These are phyloP conservation scores for Ustilago crameri DNA, from an alignment of 1,284 basidiomycete species.

Conservation along the genomic window DNA sequence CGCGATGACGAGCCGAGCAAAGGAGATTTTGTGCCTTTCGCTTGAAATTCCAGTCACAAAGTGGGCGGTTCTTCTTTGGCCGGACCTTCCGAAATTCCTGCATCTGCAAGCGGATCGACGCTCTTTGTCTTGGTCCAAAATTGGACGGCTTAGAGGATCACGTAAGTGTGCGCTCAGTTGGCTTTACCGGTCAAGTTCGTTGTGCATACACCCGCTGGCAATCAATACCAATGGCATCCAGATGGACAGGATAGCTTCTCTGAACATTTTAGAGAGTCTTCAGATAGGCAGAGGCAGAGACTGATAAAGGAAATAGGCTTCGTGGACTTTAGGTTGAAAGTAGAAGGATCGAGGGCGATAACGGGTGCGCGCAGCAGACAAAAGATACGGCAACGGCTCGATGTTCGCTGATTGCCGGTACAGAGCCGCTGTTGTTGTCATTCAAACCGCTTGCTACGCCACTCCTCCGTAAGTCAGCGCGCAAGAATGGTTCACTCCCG, in stretches of 20 bases:
- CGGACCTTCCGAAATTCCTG: constrained; percentile 1
- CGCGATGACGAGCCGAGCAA: constrained; percentile 21
- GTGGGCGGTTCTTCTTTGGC: too few species aligned
- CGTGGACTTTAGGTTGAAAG: too few species aligned
- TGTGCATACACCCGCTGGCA: too few species aligned
- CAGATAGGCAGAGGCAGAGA: too few species aligned
- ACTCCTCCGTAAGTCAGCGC: neutral
- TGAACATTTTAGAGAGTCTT: too few species aligned
- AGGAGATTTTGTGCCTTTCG: constrained; percentile 23
- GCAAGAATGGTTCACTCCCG: constrained; percentile 8
- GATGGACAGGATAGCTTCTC: too few species aligned
- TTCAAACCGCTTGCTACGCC: neutral
- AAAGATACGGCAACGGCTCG: neutral
- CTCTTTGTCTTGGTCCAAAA: neutral
- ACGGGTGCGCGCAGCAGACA: neutral
- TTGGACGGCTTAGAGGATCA: neutral
- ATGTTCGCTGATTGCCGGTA: neutral
- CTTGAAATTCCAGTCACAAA: constrained; percentile 5
- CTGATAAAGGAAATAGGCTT: too few species aligned
- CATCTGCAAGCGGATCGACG: neutral
- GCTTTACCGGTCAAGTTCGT: constrained; percentile 5
- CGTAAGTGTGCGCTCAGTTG: neutral
- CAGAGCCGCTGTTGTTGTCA: neutral
- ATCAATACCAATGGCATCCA: too few species aligned
- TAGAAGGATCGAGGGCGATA: neutral